A percentile compares a stretch with the other conserved stretches of the same genome.
phyloP scores from a whole-genome alignment of 371 early-diverging fungal genomes.

The Rhizopus arrhizus region DNA sequence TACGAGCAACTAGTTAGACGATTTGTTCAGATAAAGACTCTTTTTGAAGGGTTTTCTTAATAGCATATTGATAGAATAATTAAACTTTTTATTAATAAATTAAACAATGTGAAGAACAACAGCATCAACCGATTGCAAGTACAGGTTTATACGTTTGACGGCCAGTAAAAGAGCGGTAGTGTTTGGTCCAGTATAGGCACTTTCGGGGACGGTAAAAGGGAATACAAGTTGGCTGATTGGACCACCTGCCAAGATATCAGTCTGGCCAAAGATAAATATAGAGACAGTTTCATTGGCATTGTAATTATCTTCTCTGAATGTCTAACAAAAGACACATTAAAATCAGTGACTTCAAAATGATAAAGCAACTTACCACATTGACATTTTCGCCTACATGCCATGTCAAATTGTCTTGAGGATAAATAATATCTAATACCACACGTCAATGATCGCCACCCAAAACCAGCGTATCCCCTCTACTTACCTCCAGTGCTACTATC shows the following conservation, averaged over 20 bases:
- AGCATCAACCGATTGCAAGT: slow-evolving; percentile 35
- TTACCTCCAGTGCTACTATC: background rate
- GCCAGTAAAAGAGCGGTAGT: slow-evolving; percentile 38
- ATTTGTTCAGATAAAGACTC: background rate
- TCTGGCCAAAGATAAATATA: slow-evolving; percentile 36
- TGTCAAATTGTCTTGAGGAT: slow-evolving; percentile 29
- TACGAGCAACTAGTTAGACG: background rate
- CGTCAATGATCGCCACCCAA: no score
- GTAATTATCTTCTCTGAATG: background rate
- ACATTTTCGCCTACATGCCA: slow-evolving; percentile 45
- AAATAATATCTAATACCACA: slow-evolving; percentile 26
- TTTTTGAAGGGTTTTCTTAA: no score
- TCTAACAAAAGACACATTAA: background rate
- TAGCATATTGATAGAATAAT: no score
- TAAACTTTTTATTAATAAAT: background rate
- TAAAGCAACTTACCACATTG: slow-evolving; percentile 17
- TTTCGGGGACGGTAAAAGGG: slow-evolving; percentile 30
- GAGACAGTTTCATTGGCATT: slow-evolving; percentile 25
- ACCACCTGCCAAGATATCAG: slow-evolving; percentile 29
- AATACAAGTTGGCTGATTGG: slow-evolving; percentile 25
- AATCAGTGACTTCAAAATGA: no score
- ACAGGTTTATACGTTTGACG: slow-evolving; percentile 30
- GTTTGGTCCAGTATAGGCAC: slow-evolving; percentile 23
- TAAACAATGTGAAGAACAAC: slow-evolving; percentile 17
- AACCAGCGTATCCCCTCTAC: no score